Base-by-base conservation (phyloP, 2,329 filamentous ascomycete species). In the Exophiala xenobiotica region DNA sequence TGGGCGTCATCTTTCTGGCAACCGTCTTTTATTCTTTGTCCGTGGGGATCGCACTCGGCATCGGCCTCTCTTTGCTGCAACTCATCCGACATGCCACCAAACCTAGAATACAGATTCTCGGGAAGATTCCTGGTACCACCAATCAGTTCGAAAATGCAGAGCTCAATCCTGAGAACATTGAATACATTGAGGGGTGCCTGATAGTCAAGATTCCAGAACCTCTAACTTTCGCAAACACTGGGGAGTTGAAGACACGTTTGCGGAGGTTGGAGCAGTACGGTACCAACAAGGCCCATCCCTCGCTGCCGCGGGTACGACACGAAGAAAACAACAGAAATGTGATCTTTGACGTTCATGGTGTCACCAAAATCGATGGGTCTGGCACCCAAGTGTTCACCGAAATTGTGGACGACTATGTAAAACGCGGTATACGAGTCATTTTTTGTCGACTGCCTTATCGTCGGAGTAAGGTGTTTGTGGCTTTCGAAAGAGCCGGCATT, bases 121-220 rank as follows among this genome's bases (percentile, higher is more conserved):
- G 93, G 27, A 88, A 92, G 50, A 83, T 96, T 1, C 87, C 88
- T 0, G 89, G 88, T 8, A 95, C 88, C 0, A 69, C 69, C 0
- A 81, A 87, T 58, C 83, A 82, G 4, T 96, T 95, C 64, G 88
- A 92, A 58, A 95, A 95, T 63, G 90, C 91, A 1, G 91, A 86
- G 62, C 64, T 85, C 0, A 81, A 87, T 49, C 80, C 85, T 0
- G 83, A 86, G 38, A 78, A 80, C 22, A 77, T 97, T 2, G 92
- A 97, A 67, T 91, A 95, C 63, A 80, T 96, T 46, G 91, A 96
- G 59, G 89, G 92, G 12, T 95, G 88, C 54, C 75, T 99, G 7
- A 96, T 99, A 54, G 90, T 97, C 63, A 97, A 97, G 75, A 97
- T 99, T 49, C 92, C 93, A 0, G 93, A 99, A 66, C 93, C 93